Evolutionary conservation across 139 green algal genomes (phyloP).

Genomic region (Auxenochlorella pyrenoidosa): DNA sequence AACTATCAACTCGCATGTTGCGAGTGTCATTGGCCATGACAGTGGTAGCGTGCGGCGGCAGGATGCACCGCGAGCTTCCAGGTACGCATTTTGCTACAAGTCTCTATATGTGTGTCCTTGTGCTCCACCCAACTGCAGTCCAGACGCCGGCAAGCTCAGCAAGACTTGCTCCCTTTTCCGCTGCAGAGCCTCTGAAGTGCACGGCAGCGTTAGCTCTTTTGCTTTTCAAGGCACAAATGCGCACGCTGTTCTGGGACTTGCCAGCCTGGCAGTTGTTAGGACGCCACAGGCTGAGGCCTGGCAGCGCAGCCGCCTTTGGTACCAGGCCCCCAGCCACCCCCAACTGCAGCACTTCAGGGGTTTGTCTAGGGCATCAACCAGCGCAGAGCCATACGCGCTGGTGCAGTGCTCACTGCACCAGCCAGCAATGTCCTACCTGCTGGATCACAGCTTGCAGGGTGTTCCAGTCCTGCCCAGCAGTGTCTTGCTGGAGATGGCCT

Average conservation of each 20-base stretch:
- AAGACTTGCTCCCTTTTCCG: not conserved
- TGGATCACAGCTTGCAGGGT: constrained; percentile 41
- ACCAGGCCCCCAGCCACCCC: constrained; percentile 35
- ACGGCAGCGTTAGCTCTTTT: constrained; percentile 78
- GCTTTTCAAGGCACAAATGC: constrained; percentile 83
- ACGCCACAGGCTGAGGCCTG: not conserved
- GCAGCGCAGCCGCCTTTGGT: constrained; percentile 41
- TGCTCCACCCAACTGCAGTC: not conserved
- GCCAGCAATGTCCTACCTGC: constrained; percentile 33
- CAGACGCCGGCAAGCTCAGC: not conserved
- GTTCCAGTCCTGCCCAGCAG: constrained; percentile 57
- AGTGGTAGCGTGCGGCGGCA: not conserved
- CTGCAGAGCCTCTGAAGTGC: not conserved
- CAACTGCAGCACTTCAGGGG: constrained; percentile 18
- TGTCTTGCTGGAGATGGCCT: constrained; percentile 61
- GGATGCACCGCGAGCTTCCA: not conserved
- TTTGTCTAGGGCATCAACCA: too few relatives aligned
- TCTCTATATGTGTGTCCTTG: not conserved
- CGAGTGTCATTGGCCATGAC: constrained; percentile 4
- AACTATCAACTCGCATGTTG: constrained; percentile 72
- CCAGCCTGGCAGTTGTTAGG: not conserved
- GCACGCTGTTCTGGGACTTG: constrained; percentile 30
- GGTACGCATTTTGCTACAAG: not conserved
- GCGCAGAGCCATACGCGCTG: too few relatives aligned
- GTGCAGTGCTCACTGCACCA: constrained; percentile 10